These are phyloP conservation scores for Tricholoma flavovirens DNA, from an alignment of 768 basidiomycete species.

Conservation along the genomic window DNA sequence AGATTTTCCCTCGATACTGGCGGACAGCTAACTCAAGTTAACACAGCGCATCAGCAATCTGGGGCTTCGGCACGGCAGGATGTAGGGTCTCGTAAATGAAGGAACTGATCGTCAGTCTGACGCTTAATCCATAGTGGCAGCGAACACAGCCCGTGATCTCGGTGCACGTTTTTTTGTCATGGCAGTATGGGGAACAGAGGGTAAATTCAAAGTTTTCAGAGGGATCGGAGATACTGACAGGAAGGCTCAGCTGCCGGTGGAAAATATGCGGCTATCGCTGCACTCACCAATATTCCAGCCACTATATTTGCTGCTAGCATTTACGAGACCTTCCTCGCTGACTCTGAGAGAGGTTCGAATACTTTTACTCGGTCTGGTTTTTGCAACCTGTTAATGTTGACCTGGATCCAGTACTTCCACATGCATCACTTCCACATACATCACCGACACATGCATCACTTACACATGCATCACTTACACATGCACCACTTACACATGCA, in stretches of 20 bases:
- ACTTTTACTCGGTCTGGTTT: not conserved
- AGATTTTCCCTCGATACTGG: not conserved
- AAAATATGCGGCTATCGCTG: conserved; percentile 54
- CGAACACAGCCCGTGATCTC: conserved; percentile 66
- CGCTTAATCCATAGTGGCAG: conserved; percentile 35
- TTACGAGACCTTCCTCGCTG: conserved; percentile 53
- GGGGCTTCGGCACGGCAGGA: conserved; percentile 52
- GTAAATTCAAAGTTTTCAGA: conserved; percentile 16
- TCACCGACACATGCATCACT: no score
- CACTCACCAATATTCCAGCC: conserved; percentile 63
- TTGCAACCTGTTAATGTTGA: not conserved
- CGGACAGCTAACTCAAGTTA: no score
- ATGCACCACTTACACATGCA: no score
- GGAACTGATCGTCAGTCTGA: not conserved
- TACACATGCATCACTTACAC: no score
- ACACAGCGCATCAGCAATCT: conserved; percentile 47
- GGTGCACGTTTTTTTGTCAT: conserved; percentile 59
- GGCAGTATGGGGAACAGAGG: conserved; percentile 51
- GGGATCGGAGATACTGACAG: not conserved
- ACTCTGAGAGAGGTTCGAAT: conserved; percentile 51
- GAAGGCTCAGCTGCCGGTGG: conserved; percentile 43
- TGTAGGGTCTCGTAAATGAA: conserved; percentile 25
- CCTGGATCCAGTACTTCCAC: not conserved
- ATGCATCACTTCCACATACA: not conserved
- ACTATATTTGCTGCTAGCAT: conserved; percentile 47